phyloP scores from a whole-genome alignment of 2,329 filamentous ascomycete species.

The Pseudofabraea citricarpa region DNA sequence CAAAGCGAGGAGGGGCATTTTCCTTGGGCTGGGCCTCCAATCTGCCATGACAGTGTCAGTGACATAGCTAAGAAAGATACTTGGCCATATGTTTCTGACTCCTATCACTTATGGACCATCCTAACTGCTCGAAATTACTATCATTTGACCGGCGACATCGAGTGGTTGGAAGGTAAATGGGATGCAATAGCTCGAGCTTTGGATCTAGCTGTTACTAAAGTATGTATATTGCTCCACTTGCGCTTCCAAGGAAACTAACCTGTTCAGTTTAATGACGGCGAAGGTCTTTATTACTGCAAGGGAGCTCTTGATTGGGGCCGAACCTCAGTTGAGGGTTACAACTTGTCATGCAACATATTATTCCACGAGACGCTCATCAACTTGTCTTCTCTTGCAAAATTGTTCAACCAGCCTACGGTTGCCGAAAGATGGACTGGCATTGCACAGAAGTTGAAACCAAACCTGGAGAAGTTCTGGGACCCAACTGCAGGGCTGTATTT shows the following conservation, averaged over 20 bases:
- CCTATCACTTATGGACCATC: conserved; percentile 9
- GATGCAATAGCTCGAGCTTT: conserved; percentile 24
- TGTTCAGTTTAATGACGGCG: conserved; percentile 10
- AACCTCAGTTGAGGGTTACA: conserved; percentile 4
- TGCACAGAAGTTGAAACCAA: conserved; percentile 1
- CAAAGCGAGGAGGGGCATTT: conserved; percentile 17
- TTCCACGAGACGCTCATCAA: conserved; percentile 7
- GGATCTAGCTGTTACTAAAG: not conserved
- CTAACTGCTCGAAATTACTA: conserved; percentile 22
- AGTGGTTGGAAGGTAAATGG: conserved; percentile 28
- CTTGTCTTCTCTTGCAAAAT: conserved; percentile 4
- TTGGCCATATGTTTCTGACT: conserved; percentile 9
- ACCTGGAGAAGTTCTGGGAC: conserved; percentile 39
- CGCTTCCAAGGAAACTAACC: no score
- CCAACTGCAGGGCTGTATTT: conserved; percentile 36
- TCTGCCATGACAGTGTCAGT: conserved; percentile 11
- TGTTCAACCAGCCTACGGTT: not conserved
- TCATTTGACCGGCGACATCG: conserved; percentile 12
- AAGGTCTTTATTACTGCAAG: conserved; percentile 6
- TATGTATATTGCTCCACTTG: not conserved
- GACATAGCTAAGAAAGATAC: conserved; percentile 2
- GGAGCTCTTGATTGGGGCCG: conserved; percentile 6
- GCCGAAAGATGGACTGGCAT: conserved; percentile 1
- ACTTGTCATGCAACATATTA: conserved; percentile 6
- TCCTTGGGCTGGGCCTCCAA: conserved; percentile 16